Conservation (phyloP, 2,329 filamentous ascomycete species). For the Drechslerella coelobrocha region DNA sequence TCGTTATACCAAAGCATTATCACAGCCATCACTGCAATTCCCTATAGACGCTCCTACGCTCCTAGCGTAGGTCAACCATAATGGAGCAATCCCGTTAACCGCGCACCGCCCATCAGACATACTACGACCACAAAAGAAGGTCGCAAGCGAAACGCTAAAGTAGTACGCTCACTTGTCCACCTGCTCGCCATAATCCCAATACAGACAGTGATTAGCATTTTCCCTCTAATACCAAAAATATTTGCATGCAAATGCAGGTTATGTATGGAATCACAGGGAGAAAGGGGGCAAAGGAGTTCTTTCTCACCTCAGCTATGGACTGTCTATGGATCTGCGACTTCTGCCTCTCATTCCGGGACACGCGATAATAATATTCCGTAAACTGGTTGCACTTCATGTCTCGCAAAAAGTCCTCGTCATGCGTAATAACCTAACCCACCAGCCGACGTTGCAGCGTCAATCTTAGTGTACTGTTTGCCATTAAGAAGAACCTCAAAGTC, state of each 20-base stretch:
- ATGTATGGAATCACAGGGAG: too few species aligned
- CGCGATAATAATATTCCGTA: conserved; percentile 87
- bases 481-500: too few species aligned
- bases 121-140: not conserved
- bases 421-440: conserved; percentile 75
- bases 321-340: conserved; percentile 82
- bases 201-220: conserved; percentile 14
- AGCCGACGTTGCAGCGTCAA: conserved; percentile 6
- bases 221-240: not conserved
- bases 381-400: conserved; percentile 95
- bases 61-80: too few species aligned
- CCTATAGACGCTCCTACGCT: too few species aligned
- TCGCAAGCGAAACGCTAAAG: not conserved
- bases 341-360: conserved; percentile 81
- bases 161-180: conserved; percentile 38
- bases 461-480: too few species aligned
- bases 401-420: conserved; percentile 93
- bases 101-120: not conserved
- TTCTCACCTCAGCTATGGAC: conserved; percentile 62
- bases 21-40: too few species aligned
- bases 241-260: not conserved
- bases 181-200: conserved; percentile 16
- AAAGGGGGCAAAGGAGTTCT: conserved; percentile 1
- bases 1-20: too few species aligned
- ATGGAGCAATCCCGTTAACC: too few species aligned